Conservation (phyloP, 2,329 filamentous ascomycete species). For the Claviceps sp. region DNA sequence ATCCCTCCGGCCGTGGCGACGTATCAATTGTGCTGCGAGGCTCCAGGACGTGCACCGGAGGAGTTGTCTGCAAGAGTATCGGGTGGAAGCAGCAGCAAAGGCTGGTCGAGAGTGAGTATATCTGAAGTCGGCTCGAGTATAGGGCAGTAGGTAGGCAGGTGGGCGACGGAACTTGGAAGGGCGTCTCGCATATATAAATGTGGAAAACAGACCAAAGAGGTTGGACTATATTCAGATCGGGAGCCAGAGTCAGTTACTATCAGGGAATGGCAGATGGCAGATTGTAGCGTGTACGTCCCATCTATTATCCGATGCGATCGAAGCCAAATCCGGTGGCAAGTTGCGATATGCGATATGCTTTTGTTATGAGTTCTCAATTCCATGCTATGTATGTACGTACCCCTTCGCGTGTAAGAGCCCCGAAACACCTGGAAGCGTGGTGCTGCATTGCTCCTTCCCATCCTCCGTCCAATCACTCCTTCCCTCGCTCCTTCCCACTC, state of each 20-base stretch:
- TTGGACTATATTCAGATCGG: background rate
- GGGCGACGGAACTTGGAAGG: background rate
- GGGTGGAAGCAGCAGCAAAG: too few species aligned
- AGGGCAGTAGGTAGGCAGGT: too few species aligned
- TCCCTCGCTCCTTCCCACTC: background rate
- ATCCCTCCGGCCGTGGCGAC: background rate
- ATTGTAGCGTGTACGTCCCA: too few species aligned
- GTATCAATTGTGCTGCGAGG: background rate
- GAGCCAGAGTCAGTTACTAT: too few species aligned
- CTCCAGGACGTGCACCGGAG: background rate
- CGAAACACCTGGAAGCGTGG: too few species aligned
- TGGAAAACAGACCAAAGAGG: background rate
- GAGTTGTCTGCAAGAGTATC: background rate
- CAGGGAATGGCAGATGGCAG: too few species aligned
- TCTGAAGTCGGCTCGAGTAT: background rate
- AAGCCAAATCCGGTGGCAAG: too few species aligned
- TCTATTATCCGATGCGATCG: too few species aligned
- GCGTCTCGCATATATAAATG: background rate
- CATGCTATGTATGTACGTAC: too few species aligned
- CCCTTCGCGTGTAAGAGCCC: background rate
- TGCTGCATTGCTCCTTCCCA: background rate
- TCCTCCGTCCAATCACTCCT: background rate
- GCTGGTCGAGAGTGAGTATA: background rate
- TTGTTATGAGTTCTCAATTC: too few species aligned
- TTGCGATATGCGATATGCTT: too few species aligned